A percentile compares a stretch with the other conserved stretches of the same genome.
Conservation (phyloP, 805 yeast species). For the Cyberlindnera nakhonratchasimensis region DNA sequence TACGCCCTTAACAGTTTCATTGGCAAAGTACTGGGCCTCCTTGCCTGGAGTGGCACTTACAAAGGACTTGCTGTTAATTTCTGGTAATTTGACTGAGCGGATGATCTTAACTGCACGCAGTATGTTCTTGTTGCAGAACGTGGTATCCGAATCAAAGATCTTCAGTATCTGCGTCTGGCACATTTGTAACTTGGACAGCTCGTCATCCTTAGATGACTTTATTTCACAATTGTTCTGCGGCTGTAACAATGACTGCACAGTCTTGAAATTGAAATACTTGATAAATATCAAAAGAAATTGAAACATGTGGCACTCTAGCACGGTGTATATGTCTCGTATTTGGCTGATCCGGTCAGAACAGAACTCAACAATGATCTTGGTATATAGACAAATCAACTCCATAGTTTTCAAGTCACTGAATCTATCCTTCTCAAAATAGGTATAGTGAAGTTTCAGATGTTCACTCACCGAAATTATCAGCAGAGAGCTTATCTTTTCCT, state of each 20-base stretch:
- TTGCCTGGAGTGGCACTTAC: background rate
- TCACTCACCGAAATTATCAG: conserved; percentile 11
- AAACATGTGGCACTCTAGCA: conserved; percentile 21
- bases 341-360: background rate
- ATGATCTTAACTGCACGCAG: conserved; percentile 8
- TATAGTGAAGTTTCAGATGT: conserved; percentile 21
- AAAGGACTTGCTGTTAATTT: background rate
- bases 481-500: conserved; percentile 6
- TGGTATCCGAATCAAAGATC: conserved; percentile 8
- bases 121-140: conserved; percentile 1
- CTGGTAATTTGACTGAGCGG: conserved; percentile 4
- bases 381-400: conserved; percentile 6
- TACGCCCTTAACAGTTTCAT: conserved; percentile 9
- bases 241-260: conserved; percentile 9
- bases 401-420: conserved; percentile 19
- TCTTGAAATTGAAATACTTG: conserved; percentile 22
- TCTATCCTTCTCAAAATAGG: conserved; percentile 12
- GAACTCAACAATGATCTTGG: conserved; percentile 3
- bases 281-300: conserved; percentile 23
- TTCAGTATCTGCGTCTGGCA: conserved; percentile 9
- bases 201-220: conserved; percentile 5
- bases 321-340: conserved; percentile 16
- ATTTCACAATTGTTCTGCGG: conserved; percentile 5
- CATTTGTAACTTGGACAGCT: conserved; percentile 6
- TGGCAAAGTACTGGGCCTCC: conserved; percentile 7